Evolutionary conservation across 2,329 filamentous ascomycete genomes (phyloP), one percentile per base, ranked within the genome.

Genomic region (Fusarium pseudonygamai): DNA sequence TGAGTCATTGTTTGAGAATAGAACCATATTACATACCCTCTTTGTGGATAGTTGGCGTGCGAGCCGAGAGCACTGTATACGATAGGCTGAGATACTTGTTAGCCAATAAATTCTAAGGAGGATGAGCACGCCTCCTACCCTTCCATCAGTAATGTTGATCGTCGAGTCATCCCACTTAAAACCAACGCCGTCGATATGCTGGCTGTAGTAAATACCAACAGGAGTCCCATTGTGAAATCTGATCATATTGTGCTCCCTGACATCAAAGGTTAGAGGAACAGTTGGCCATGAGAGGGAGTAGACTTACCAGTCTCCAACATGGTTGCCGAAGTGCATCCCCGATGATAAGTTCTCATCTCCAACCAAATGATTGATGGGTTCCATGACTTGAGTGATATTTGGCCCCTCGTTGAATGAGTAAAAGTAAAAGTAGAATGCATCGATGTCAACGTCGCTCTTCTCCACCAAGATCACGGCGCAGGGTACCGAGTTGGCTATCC

Each of bases 401-500:
- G 78, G 73, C 0, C 80, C 80, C 34, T 79, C 75, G 4, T 82
- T 78, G 30, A 77, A 82, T 0, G 80, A 81, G 55, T 82, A 82
- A 22, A 82, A 82, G 30, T 82, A 82, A 43, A 82, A 82, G 62
- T 78, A 82, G 15, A 82, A 82, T 0, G 78, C 80, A 37, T 80
- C 80, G 2, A 80, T 13, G 11, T 81, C 78, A 3, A 69, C 34
- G 11, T 75, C 43, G 37, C 60, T 68, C 60, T 78, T 79, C 20
- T 80, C 76, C 1, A 82, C 79, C 14, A 82, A 40, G 26, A 82
- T 74, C 6, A 81, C 78, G 4, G 78, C 78, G 42, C 78, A 80
- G 1, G 80, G 72, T 7, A 79, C 79, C 4, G 79, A 66, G 34
- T 78, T 69, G 45, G 69, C 71, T 24, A 79, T 76, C 13, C 37